Evolutionary conservation across 345 rosid genomes (phyloP), one percentile per base, ranked within the genome.

Genomic region (Moricandia arvensis): DNA sequence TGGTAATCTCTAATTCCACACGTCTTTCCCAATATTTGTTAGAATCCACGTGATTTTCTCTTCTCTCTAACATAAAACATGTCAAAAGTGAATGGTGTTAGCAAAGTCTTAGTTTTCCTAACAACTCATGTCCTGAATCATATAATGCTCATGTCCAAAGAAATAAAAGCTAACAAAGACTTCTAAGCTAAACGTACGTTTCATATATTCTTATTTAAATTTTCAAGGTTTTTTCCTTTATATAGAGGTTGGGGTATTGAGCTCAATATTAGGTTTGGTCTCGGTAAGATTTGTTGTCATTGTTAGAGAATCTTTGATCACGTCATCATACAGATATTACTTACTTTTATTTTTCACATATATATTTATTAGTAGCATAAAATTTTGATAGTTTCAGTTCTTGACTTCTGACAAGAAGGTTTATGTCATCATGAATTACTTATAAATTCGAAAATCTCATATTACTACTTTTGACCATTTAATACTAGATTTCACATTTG

Each of bases 281-380:
- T 73, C 27, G 53, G 37, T 62, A 62, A 79, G 78, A 79, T 73
- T 62, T 68, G 75, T 80, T 79, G 82, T 82, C 80, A 80, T 77
- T 59, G 79, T 69, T 83, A 77, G 53, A 81, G 88, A 87, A 92
- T 88, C 90, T 86, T 83, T 85, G 84, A 88, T 85, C 82, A 84
- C 90, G 88, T 89, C 96, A 90, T 79, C 80, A 71, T 80, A 37
- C 77, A 79, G 85, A 81, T 86, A 82, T 79, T 55, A 62, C 53
- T 54, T 67, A 5, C 34, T 65, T 55, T 59, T 26, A 9, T 53
- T 38, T 66, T 8, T 9, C 38, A 35, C 21, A 61, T 79, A 5
- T 61, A 21, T 18, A n/a, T 61, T 54, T 68, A 29, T 17, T 72
- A 57, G 9, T 58, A 26, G 47, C 62, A n/a, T 37, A 58, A 64